Percentiles rank a stretch among this genome's conserved stretches.
Conservation (phyloP, 164 flowering plant species). For the Nymphaea thermarum region DNA sequence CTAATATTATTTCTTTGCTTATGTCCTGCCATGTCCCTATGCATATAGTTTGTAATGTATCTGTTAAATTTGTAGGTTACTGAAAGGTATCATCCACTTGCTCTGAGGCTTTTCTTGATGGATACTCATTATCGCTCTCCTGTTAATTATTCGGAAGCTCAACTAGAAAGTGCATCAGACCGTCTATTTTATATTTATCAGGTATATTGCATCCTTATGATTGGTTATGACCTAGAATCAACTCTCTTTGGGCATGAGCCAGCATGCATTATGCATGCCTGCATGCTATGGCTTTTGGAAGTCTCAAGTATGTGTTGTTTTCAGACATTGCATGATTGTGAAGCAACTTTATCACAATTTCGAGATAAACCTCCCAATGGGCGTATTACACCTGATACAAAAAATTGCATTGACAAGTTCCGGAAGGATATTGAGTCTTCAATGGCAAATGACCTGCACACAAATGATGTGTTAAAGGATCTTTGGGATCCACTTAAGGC, state of each 20-base stretch:
- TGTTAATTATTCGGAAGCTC: conserved; percentile 56
- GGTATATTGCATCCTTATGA: conserved; percentile 21
- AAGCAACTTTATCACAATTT: conserved; percentile 33
- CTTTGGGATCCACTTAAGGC: conserved; percentile 49
- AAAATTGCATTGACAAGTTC: conserved; percentile 44
- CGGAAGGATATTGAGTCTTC: conserved; percentile 40
- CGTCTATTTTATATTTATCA: conserved; percentile 67
- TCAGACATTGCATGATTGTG: conserved; percentile 73
- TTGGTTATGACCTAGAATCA: neutral
- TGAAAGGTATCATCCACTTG: conserved; percentile 66
- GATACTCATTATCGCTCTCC: conserved; percentile 83
- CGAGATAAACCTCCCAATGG: conserved; percentile 27
- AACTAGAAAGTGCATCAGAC: conserved; percentile 67
- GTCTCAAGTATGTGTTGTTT: conserved; percentile 4
- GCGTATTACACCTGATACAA: conserved; percentile 30
- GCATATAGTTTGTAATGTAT: too few relatives aligned
- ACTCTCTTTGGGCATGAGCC: too few relatives aligned
- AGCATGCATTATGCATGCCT: neutral
- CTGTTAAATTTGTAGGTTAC: conserved; percentile 36
- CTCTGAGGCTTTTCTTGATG: conserved; percentile 78
- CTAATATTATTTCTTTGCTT: too few relatives aligned
- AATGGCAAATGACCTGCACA: conserved; percentile 77
- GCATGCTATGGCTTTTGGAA: neutral
- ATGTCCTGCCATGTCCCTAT: too few relatives aligned
- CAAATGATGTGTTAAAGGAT: conserved; percentile 38